A percentile compares a stretch with the other conserved stretches of the same genome.
Evolutionary conservation across 768 basidiomycete genomes (phyloP).

Genomic region (Termitomyces sp.): DNA sequence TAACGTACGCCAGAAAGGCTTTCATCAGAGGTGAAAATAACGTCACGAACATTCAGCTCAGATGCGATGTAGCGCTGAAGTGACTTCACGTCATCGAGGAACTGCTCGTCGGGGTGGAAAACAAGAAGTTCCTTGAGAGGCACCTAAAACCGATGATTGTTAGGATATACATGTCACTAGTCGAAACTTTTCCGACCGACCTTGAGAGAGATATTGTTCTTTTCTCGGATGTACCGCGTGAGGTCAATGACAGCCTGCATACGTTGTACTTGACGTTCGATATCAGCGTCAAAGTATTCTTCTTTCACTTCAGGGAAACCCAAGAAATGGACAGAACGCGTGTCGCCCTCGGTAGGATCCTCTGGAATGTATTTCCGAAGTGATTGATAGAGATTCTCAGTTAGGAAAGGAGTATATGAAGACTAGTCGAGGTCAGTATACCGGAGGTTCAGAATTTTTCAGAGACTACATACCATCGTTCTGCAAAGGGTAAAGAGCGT

Average conservation of each 20-base stretch:
- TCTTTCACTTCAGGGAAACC: conserved; percentile 90
- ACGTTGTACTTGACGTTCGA: conserved; percentile 90
- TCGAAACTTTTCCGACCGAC: conserved; percentile 33
- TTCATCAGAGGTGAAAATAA: conserved; percentile 90
- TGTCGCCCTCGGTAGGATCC: conserved; percentile 63
- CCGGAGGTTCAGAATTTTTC: neutral
- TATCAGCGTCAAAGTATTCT: conserved; percentile 90
- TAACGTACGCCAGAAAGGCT: conserved; percentile 81
- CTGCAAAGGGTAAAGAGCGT: conserved; percentile 89
- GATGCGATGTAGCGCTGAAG: conserved; percentile 87
- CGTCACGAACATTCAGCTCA: conserved; percentile 90
- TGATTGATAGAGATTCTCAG: conserved; percentile 93
- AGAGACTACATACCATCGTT: conserved; percentile 67
- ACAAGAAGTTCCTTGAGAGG: conserved; percentile 90
- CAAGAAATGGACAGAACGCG: conserved; percentile 93
- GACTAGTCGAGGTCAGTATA: conserved; percentile 47
- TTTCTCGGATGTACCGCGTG: conserved; percentile 83
- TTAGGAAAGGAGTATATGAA: conserved; percentile 97
- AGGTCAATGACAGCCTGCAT: conserved; percentile 96
- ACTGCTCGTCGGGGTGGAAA: conserved; percentile 84
- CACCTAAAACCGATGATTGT: conserved; percentile 45
- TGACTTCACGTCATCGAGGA: conserved; percentile 79
- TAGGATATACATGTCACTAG: neutral
- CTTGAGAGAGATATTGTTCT: conserved; percentile 84
- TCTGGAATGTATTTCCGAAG: conserved; percentile 82